Evolutionary conservation across 1,139 yeast species (phyloP).

Genomic region (Saccharomyces hybrid): DNA sequence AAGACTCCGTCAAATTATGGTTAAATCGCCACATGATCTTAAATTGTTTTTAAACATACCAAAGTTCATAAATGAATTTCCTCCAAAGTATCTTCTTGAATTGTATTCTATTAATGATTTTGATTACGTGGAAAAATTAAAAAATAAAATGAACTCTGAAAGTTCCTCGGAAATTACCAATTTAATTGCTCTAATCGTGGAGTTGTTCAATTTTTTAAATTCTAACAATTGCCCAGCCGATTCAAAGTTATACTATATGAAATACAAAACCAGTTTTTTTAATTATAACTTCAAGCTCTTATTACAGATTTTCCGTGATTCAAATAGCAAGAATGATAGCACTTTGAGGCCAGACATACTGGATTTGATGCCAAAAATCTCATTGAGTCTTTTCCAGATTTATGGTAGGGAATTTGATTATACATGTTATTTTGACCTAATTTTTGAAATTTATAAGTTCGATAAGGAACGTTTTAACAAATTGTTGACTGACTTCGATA

Average conservation of each 20-base stretch:
- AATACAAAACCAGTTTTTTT: constrained; percentile 23
- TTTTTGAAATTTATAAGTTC: constrained; percentile 13
- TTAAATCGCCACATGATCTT: constrained; percentile 26
- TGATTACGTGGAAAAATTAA: constrained; percentile 12
- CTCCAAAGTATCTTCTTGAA: constrained; percentile 26
- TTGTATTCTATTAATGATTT: constrained; percentile 29
- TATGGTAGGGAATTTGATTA: constrained; percentile 28
- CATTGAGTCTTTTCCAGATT: constrained; percentile 12
- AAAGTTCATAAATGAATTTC: constrained; percentile 25
- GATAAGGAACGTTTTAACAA: constrained; percentile 13
- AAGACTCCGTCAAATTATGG: constrained; percentile 15
- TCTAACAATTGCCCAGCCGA: constrained; percentile 11
- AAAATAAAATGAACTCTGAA: constrained; percentile 5
- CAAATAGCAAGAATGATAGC: neutral
- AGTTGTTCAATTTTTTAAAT: constrained; percentile 8
- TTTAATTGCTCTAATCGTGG: constrained; percentile 3
- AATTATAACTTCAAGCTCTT: constrained; percentile 20
- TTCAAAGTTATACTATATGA: constrained; percentile 22
- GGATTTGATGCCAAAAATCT: constrained; percentile 2
- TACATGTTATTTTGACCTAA: constrained; percentile 17
- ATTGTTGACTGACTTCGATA: constrained; percentile 12
- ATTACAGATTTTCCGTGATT: constrained; percentile 4
- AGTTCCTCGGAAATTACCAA: constrained; percentile 14
- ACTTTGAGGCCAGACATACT: neutral
- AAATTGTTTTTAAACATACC: constrained; percentile 25